Base-by-base conservation (phyloP, 345 rosid genomes). In the Dimocarpus longan region DNA sequence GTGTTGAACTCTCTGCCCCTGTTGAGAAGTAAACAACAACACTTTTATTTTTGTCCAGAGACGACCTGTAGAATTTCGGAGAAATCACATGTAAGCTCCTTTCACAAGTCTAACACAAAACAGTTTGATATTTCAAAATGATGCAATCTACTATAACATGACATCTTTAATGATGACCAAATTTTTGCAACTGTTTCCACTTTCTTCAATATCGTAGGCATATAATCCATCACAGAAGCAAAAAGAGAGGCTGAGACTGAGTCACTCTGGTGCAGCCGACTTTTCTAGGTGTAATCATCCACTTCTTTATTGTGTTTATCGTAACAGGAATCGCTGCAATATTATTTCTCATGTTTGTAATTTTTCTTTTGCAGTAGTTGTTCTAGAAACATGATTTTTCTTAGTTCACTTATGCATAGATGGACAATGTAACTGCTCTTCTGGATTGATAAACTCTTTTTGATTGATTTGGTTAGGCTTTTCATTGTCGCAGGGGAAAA, bases 401-500 rank as follows among this genome's bases (percentile, higher is more conserved):
- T 42, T 28, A 16, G 68, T 56, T 40, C 5, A 4, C 69, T 82
- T 18, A 46, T 59, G 10, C 12, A 59, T 68, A 67, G 5, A 40
- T 26, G 21, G 62, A 18, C 9, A 13, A n/a, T 69, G 11, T 56
- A 26, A 59, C 32, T 18, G 71, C 52, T 26, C 60, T 70, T 68
- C 46, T 11, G 64, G 62, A 62, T 37, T 78, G 42, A 28, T 74
- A 10, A 64, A 42, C 65, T 71, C 26, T 13, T 67, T 67, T 79
- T 32, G 48, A 48, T 50, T 75, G 48, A 63, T 77, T 73, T 85
- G 71, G 2, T 32, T 88, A 93, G 97, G 78, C 89, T 57, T 93
- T 93, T 78, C 93, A 88, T 79, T 82, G 86, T 79, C 95, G 93
- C 66, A 78, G 88, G 64, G 97, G 98, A 79, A 91, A 91, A 84